phyloP scores from a whole-genome alignment of 768 basidiomycete species.

The Agaricus bisporus region DNA sequence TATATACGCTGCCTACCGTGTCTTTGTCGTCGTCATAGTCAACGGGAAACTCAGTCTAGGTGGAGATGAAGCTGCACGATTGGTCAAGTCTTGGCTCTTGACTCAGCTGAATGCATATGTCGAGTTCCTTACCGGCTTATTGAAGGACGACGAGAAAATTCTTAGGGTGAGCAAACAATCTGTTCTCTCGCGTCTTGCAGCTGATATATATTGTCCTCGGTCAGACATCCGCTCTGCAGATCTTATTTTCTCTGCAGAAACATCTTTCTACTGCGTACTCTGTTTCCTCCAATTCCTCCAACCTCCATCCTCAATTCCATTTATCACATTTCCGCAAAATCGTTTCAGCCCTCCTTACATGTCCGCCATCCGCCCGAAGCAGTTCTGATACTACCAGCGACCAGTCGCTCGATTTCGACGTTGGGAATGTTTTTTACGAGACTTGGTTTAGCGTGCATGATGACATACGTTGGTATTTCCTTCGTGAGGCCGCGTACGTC shows the following conservation, averaged over 20 bases:
- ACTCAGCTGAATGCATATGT: slow-evolving; percentile 68
- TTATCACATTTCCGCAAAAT: slow-evolving; percentile 62
- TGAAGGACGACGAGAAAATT: slow-evolving; percentile 72
- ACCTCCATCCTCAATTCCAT: slow-evolving; percentile 60
- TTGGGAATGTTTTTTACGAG: slow-evolving; percentile 56
- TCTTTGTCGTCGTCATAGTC: slow-evolving; percentile 60
- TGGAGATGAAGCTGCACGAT: slow-evolving; percentile 50
- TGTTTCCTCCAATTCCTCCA: slow-evolving; percentile 21
- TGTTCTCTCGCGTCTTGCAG: neutral
- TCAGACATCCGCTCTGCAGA: slow-evolving; percentile 66
- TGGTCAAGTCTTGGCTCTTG: slow-evolving; percentile 76
- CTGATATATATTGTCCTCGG: neutral
- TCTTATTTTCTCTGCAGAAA: slow-evolving; percentile 71
- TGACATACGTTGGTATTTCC: slow-evolving; percentile 86
- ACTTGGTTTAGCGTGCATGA: slow-evolving; percentile 75
- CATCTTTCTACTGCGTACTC: slow-evolving; percentile 67
- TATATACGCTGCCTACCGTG: slow-evolving; percentile 77
- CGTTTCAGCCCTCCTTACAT: slow-evolving; percentile 51
- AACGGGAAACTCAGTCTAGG: slow-evolving; percentile 48
- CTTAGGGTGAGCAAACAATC: slow-evolving; percentile 51
- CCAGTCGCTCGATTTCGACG: slow-evolving; percentile 46
- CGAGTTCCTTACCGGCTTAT: slow-evolving; percentile 57
- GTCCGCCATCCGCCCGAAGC: slow-evolving; percentile 44
- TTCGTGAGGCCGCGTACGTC: slow-evolving; percentile 69
- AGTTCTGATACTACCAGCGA: slow-evolving; percentile 20